Base-by-base conservation (phyloP, 768 basidiomycete genomes). In the Rhodotorula kratochvilovae region DNA sequence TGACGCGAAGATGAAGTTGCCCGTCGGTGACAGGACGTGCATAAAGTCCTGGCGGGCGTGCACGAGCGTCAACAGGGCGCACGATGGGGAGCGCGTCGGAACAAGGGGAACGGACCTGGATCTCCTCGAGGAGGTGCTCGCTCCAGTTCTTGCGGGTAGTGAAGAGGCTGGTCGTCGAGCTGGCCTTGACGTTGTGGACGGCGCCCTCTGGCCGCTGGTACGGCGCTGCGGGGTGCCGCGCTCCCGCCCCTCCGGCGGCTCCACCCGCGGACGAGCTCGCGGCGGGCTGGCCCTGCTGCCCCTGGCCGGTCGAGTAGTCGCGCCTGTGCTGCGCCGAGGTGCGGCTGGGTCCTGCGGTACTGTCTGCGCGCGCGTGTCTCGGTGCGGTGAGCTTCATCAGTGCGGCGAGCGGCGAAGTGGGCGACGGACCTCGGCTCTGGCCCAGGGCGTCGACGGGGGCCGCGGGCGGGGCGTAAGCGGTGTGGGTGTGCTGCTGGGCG, bases 11-110 rank as follows among this genome's bases (percentile, higher is more conserved):
- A 95, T 86, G 81, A 98, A 92, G 33, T 85, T 83, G 31, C 95
- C 95, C 77, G 93, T 90, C 70, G 96, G 87, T 0, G 90, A 91
- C 55, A 99, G 84, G 63, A 97, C 93, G 77, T 91, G 89, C 39
- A 96, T 82, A 79, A 94, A 92, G 79, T 97, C 95, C 70, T 77
- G 63, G 16, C 25, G 17, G 11, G 7, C 29, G 19, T 8, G 19
- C 16, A 7, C 5, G 11, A 0, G 1, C 8, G 43, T 31, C 36
- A 33, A 7, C 4, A 25, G 2, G 15, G 36, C 39, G 33, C 46
- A 10, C 1, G 35, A 39, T 10, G 39, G 6, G 16, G 12, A 23
- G 55, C 35, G 25, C 17, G 29, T n/a, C 17, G 43, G 27, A 21
- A 39, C 36, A 35, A n/a, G 23, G 27, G 50, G 45, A 35, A 58